Evolutionary conservation across 352 stramenopile genomes (phyloP), one percentile per base, ranked within the genome.

Genomic region (Nothophytophthora sp.): DNA sequence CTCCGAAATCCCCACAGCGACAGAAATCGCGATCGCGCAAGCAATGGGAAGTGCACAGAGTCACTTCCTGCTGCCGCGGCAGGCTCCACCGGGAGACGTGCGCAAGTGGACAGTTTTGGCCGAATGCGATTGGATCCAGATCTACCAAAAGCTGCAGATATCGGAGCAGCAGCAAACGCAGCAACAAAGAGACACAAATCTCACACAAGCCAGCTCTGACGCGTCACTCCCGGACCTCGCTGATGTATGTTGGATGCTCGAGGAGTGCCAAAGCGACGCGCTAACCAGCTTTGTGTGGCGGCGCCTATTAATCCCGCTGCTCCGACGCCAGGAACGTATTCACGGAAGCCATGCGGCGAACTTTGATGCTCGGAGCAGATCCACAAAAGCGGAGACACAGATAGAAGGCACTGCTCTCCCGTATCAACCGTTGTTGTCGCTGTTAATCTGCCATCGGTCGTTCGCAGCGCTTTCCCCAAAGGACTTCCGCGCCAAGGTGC

Each of bases 401-500:
- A n/a, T 40, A 46, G 2, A 4, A 53, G 5, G 32, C 27, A 34
- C 42, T 19, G 20, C 36, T 12, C 42, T 43, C 32, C 4, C 20
- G 3, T 22, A 32, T 20, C 46, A 64, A 10, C 38, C 43, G 13
- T 39, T 88, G 1, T 40, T 73, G 2, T 27, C 29, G 1, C 28
- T 63, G 11, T 46, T 90, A 5, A 53, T 81, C 1, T 45, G 9
- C 4, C 61, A 77, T 20, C 34, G 33, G 9, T 60, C 45, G 18
- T 50, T 90, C 7, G 58, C 50, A 0, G 55, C 42, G 7, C 62
- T 88, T 5, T 50, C 56, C 8, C 72, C 80, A 2, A 87, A 81
- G 54, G 64, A 79, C 22, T 88, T 90, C 40, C 76, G 80, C 15
- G 47, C 56, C 32, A 69, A 73, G 42, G 60, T 90, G 22, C 75